Conservation (phyloP, 352 stramenopile species). For the Thalassiosira mediterranea region DNA sequence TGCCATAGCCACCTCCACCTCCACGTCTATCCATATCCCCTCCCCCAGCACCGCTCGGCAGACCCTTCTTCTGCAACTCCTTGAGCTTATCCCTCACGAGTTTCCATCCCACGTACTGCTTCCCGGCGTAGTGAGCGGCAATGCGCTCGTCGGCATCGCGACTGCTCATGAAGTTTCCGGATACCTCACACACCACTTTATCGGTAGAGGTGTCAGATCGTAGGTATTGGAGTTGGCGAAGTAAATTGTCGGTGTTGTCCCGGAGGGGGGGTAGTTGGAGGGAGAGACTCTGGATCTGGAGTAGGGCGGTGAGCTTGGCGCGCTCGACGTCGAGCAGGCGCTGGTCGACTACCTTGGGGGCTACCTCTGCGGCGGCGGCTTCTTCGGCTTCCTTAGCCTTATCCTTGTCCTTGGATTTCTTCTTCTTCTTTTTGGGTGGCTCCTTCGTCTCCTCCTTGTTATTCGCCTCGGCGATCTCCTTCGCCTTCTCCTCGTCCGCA, state of each 20-base stretch:
- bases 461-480: constrained; percentile 25
- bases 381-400: constrained; percentile 32
- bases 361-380: background rate
- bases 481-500: constrained; percentile 25
- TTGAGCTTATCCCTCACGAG: constrained; percentile 81
- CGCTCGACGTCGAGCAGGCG: constrained; percentile 36
- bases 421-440: constrained; percentile 40
- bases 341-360: constrained; percentile 26
- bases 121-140: constrained; percentile 84
- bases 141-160: constrained; percentile 84
- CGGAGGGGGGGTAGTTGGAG: constrained; percentile 62
- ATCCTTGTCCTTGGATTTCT: too few species aligned
- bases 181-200: constrained; percentile 84
- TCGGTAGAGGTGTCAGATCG: constrained; percentile 77
- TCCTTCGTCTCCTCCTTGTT: constrained; percentile 16
- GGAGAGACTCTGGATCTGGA: constrained; percentile 47
- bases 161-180: constrained; percentile 83
- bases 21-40: constrained; percentile 6
- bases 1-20: background rate
- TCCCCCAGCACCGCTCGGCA: constrained; percentile 7
- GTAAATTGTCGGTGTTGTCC: constrained; percentile 63
- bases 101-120: constrained; percentile 85
- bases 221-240: constrained; percentile 73
- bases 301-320: constrained; percentile 36
- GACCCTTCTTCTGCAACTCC: constrained; percentile 70